A percentile compares a stretch with the other conserved stretches of the same genome.
phyloP scores from a whole-genome alignment of 805 yeast genomes.

The Vanderwaltozyma tropicalis region DNA sequence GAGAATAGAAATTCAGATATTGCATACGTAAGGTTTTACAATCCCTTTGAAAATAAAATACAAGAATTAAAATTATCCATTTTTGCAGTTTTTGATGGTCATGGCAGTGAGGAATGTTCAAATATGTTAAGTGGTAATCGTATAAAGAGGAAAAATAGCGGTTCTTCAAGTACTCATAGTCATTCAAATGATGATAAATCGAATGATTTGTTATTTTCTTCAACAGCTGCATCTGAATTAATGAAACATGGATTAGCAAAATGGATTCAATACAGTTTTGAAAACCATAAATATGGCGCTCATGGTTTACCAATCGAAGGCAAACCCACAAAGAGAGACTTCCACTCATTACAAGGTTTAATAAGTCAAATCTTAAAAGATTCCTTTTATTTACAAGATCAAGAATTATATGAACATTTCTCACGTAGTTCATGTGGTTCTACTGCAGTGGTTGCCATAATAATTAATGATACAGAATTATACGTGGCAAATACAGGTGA shows the following conservation, averaged over 20 bases:
- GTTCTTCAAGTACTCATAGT: slow-evolving; percentile 5
- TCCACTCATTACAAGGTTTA: slow-evolving; percentile 28
- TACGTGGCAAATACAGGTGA: slow-evolving; percentile 69
- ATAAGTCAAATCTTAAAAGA: slow-evolving; percentile 32
- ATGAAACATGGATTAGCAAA: slow-evolving; percentile 15
- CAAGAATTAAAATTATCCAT: slow-evolving; percentile 29
- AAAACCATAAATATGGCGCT: slow-evolving; percentile 22
- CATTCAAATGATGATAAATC: slow-evolving; percentile 2
- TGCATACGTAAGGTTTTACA: slow-evolving; percentile 25
- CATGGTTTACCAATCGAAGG: slow-evolving; percentile 5
- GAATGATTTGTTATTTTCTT: neutral
- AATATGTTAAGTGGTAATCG: slow-evolving; percentile 35
- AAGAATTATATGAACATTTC: slow-evolving; percentile 32
- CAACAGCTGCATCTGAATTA: neutral
- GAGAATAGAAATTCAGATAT: slow-evolving; percentile 31
- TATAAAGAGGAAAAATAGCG: neutral
- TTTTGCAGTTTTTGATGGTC: slow-evolving; percentile 75
- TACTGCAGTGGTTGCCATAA: slow-evolving; percentile 39
- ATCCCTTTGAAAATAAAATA: slow-evolving; percentile 22
- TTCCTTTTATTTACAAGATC: slow-evolving; percentile 38
- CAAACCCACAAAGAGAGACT: slow-evolving; percentile 9
- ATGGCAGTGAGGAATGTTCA: slow-evolving; percentile 62
- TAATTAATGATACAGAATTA: slow-evolving; percentile 36
- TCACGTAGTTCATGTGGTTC: slow-evolving; percentile 39
- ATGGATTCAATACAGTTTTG: slow-evolving; percentile 24